Percentiles rank a stretch among this genome's conserved stretches.
Evolutionary conservation across 106 monocot genomes (phyloP).

Genomic region (Dendrobium catenatum): DNA sequence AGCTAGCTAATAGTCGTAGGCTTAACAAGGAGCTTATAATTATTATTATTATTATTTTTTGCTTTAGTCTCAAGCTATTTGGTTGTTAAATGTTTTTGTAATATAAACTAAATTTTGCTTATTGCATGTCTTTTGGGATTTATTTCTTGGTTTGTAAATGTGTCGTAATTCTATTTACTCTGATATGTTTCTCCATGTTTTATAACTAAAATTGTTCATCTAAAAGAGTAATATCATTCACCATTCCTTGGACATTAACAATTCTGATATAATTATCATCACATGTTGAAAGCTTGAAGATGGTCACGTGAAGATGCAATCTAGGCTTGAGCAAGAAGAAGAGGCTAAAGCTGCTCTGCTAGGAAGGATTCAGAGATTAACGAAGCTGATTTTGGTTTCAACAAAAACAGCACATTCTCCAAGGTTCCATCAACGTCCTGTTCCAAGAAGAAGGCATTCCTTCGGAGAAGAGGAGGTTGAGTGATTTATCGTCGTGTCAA

Average conservation of each 20-base stretch:
- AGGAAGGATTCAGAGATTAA: constrained; percentile 82
- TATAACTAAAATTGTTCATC: not conserved
- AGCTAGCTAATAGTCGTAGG: not conserved
- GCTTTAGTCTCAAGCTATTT: not conserved
- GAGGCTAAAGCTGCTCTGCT: constrained; percentile 92
- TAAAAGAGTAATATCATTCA: not conserved
- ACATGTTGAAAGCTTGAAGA: constrained; percentile 75
- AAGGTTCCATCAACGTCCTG: constrained; percentile 64
- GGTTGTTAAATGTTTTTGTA: not conserved
- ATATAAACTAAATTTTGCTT: not conserved
- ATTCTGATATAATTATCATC: constrained; percentile 4
- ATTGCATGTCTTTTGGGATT: constrained; percentile 1
- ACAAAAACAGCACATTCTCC: constrained; percentile 73
- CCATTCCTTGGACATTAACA: not conserved
- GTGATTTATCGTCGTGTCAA: not conserved
- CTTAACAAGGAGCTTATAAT: not conserved
- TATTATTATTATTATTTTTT: not conserved
- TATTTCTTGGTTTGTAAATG: not conserved
- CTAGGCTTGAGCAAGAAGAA: constrained; percentile 91
- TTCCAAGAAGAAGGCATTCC: constrained; percentile 76
- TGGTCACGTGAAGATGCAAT: constrained; percentile 89
- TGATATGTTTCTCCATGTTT: not conserved
- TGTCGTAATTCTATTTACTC: not conserved
- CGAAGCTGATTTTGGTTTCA: constrained; percentile 89
- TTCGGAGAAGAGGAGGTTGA: constrained; percentile 97